Conservation (phyloP, 108 stramenopile genomes). For the Conticribra weissflogii region DNA sequence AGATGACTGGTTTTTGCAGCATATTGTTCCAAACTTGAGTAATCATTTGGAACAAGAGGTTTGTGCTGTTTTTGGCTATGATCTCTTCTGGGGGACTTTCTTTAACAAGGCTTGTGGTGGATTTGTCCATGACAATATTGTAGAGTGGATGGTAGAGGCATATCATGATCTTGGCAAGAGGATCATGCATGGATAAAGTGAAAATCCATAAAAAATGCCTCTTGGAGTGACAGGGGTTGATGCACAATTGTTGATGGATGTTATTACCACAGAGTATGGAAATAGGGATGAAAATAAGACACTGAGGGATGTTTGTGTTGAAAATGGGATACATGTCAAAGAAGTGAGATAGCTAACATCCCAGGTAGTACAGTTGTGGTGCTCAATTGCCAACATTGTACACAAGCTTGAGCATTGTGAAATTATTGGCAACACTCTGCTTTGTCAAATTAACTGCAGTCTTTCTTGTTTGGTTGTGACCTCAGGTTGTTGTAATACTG, state of each 20-base stretch:
- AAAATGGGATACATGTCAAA: not conserved
- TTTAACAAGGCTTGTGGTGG: not conserved
- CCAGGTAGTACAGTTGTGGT: not conserved
- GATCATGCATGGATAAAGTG: not conserved
- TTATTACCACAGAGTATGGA: not conserved
- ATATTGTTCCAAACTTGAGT: slow-evolving; percentile 18
- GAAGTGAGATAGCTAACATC: not conserved
- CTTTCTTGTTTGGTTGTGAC: not conserved
- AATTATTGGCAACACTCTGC: not conserved
- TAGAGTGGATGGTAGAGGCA: not conserved
- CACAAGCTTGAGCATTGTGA: not conserved
- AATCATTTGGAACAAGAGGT: not conserved
- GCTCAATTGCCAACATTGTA: not conserved
- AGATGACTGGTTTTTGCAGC: slow-evolving; percentile 26
- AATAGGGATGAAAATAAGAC: not conserved
- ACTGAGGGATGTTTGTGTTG: not conserved
- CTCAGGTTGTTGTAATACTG: not conserved
- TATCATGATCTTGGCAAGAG: slow-evolving; percentile 8
- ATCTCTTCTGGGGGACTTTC: slow-evolving; percentile 2
- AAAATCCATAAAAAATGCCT: not conserved
- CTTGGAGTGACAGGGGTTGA: slow-evolving; percentile 9
- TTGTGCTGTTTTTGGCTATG: slow-evolving; percentile 12
- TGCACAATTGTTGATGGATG: slow-evolving; percentile 9
- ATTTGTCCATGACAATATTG: not conserved
- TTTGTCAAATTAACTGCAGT: not conserved